Conservation (phyloP, 371 early-diverging fungal genomes). For the Neoconidiobolus thromboides region DNA sequence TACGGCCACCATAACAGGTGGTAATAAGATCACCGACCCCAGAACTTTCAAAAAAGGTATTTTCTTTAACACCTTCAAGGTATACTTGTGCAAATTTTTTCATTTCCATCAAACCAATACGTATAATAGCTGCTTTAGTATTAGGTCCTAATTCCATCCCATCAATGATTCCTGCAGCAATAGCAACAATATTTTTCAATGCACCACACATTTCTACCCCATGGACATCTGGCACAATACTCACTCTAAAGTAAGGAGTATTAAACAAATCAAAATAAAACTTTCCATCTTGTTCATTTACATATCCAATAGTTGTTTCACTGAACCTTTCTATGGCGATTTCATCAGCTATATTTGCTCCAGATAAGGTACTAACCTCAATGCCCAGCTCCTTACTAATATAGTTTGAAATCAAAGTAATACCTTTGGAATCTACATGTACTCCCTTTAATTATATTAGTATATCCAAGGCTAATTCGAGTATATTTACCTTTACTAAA, state of each 20-base stretch:
- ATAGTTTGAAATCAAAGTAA: slow-evolving; percentile 71
- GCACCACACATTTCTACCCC: slow-evolving; percentile 97
- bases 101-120: slow-evolving; percentile 93
- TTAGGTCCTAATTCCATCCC: slow-evolving; percentile 65
- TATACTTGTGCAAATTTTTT: slow-evolving; percentile 73
- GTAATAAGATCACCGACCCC: slow-evolving; percentile 91
- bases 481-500: slow-evolving; percentile 85
- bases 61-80: slow-evolving; percentile 53
- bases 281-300: slow-evolving; percentile 24
- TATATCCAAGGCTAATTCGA: slow-evolving; percentile 14
- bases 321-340: slow-evolving; percentile 86
- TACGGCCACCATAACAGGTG: slow-evolving; percentile 92
- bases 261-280: slow-evolving; percentile 65
- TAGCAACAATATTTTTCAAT: slow-evolving; percentile 96
- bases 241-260: slow-evolving; percentile 72
- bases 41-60: slow-evolving; percentile 91
- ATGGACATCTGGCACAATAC: slow-evolving; percentile 62
- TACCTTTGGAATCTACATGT: slow-evolving; percentile 19
- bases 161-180: slow-evolving; percentile 93
- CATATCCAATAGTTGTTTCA: slow-evolving; percentile 89
- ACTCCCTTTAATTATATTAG: neutral
- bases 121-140: slow-evolving; percentile 93
- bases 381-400: slow-evolving; percentile 60
- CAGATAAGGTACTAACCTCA: slow-evolving; percentile 74
- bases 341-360: slow-evolving; percentile 98